These are phyloP conservation scores for Calocybe gambosa DNA, from an alignment of 1,284 basidiomycete genomes.

Conservation along the genomic window DNA sequence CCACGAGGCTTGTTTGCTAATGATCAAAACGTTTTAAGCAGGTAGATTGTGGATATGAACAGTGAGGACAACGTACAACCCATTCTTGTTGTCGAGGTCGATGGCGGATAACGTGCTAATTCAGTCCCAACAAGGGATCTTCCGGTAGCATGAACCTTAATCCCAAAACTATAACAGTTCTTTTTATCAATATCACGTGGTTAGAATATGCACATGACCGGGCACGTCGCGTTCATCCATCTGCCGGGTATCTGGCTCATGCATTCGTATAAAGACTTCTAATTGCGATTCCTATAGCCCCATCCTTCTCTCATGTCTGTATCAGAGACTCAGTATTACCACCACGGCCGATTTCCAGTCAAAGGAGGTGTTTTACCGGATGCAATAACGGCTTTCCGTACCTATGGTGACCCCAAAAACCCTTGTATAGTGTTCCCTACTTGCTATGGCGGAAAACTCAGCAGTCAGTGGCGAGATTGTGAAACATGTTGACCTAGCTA, in stretches of 20 bases:
- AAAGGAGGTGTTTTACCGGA: conserved; percentile 35
- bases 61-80: conserved; percentile 58
- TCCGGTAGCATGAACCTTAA: conserved; percentile 31
- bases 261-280: background rate
- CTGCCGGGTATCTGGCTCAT: too few species aligned
- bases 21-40: conserved; percentile 14
- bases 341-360: conserved; percentile 34
- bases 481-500: background rate
- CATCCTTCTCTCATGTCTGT: background rate
- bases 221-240: conserved; percentile 10
- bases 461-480: conserved; percentile 7
- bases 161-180: conserved; percentile 32
- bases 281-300: background rate
- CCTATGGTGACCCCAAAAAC: conserved; percentile 34
- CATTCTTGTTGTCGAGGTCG: conserved; percentile 56
- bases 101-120: conserved; percentile 14
- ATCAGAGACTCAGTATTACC: conserved; percentile 27
- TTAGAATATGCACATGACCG: conserved; percentile 4
- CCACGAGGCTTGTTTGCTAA: conserved; percentile 97
- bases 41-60: conserved; percentile 8
- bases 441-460: conserved; percentile 34
- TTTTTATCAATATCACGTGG: too few species aligned
- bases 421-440: conserved; percentile 41
- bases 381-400: conserved; percentile 37
- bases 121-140: conserved; percentile 16